These are phyloP conservation scores for Penicillium sp. DNA, from an alignment of 2,329 filamentous ascomycete genomes.

Conservation along the genomic window DNA sequence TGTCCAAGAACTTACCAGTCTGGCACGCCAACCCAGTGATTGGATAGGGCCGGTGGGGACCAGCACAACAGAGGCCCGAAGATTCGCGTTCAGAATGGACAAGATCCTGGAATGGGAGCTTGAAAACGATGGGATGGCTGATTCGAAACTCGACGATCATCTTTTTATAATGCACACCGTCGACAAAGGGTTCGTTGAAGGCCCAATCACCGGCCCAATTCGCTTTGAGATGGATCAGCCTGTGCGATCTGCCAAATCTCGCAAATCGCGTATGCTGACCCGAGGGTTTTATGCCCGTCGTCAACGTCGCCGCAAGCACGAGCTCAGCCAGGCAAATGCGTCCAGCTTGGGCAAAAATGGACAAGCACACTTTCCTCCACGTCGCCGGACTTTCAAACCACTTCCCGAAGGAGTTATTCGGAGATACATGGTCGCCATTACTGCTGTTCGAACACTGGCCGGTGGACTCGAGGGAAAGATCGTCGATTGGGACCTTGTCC, in stretches of 20 bases:
- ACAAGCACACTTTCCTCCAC: neutral
- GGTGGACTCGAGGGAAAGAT: constrained; percentile 44
- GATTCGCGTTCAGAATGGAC: constrained; percentile 22
- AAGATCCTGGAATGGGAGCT: constrained; percentile 41
- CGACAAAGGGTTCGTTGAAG: constrained; percentile 30
- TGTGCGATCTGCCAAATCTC: neutral
- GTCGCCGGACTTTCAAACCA: constrained; percentile 19
- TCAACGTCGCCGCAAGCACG: neutral
- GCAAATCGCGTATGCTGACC: constrained; percentile 6
- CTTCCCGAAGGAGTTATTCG: constrained; percentile 31
- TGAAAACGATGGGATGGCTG: constrained; percentile 30
- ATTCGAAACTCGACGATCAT: constrained; percentile 20
- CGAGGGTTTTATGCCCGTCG: neutral
- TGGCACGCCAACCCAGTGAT: constrained; percentile 24
- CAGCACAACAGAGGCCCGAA: neutral
- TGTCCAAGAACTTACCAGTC: constrained; percentile 29
- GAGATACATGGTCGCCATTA: constrained; percentile 44
- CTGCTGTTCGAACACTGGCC: constrained; percentile 45
- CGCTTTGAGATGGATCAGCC: constrained; percentile 32
- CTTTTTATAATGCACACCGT: constrained; percentile 42
- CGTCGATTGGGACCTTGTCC: constrained; percentile 49
- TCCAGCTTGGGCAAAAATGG: neutral
- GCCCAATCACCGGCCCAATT: constrained; percentile 33
- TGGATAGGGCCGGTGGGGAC: neutral
- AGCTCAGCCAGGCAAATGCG: neutral